Evolutionary conservation across 306 rosid species (phyloP).

Genomic region (Pyrus betulifolia): DNA sequence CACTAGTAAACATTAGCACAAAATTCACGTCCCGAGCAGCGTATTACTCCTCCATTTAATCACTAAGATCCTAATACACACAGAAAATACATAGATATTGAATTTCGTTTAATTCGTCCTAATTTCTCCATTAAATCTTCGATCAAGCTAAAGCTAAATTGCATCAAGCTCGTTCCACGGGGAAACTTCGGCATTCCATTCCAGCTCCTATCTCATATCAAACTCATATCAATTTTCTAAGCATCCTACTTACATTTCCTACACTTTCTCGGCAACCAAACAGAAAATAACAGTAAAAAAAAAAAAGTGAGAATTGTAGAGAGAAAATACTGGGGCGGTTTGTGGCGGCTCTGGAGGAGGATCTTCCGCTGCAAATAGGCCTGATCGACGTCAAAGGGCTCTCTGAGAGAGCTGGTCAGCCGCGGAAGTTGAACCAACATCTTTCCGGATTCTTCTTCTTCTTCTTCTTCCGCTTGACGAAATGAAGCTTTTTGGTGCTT

Average conservation of each 20-base stretch:
- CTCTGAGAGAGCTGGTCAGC: constrained; percentile 39
- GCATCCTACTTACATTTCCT: neutral
- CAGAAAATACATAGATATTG: neutral
- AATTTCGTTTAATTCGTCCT: neutral
- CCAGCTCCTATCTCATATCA: neutral
- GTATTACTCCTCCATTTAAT: neutral
- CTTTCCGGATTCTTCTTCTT: neutral
- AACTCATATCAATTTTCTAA: neutral
- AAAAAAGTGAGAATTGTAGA: neutral
- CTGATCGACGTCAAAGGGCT: constrained; percentile 43
- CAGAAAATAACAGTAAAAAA: neutral
- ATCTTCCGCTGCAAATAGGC: constrained; percentile 51
- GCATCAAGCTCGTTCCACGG: neutral
- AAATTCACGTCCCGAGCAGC: neutral
- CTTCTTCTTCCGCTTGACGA: neutral
- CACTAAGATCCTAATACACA: neutral
- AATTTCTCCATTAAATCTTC: neutral
- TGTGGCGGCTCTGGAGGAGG: constrained; percentile 32
- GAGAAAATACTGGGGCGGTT: constrained; percentile 23
- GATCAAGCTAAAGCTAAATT: neutral
- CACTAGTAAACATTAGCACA: neutral
- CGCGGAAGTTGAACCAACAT: constrained; percentile 52
- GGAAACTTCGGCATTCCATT: neutral
- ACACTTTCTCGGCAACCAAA: constrained; percentile 8
- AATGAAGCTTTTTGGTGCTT: neutral